Conservation (phyloP, 768 basidiomycete genomes). For the Amanita brunnescens region DNA sequence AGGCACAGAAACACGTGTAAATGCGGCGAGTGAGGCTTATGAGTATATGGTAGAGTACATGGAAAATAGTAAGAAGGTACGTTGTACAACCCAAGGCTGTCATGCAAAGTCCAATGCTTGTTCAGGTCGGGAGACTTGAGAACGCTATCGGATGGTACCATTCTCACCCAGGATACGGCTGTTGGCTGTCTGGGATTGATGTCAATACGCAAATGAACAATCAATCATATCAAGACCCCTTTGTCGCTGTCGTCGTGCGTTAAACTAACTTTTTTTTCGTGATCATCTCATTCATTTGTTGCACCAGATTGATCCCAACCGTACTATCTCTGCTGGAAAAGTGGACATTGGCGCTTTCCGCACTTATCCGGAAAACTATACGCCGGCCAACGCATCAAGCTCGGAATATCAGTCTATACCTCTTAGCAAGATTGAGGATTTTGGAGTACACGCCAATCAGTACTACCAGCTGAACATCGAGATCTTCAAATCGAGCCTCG, state of each 20-base stretch:
- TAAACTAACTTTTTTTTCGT: neutral
- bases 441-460: constrained; percentile 94
- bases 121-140: constrained; percentile 73
- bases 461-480: constrained; percentile 94
- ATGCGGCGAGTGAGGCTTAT: constrained; percentile 90
- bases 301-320: constrained; percentile 88
- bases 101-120: neutral
- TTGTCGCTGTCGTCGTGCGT: constrained; percentile 91
- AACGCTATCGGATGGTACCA: constrained; percentile 97
- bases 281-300: neutral
- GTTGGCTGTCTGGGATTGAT: constrained; percentile 98
- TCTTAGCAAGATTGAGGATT: constrained; percentile 95
- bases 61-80: constrained; percentile 69
- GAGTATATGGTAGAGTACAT: constrained; percentile 98
- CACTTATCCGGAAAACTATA: constrained; percentile 94
- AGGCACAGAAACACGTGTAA: constrained; percentile 97
- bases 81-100: constrained; percentile 9
- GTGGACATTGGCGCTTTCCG: constrained; percentile 99
- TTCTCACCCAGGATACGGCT: constrained; percentile 98
- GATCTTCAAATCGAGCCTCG: constrained; percentile 88
- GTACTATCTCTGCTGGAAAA: constrained; percentile 95
- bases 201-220: constrained; percentile 95
- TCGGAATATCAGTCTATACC: constrained; percentile 97
- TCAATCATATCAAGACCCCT: constrained; percentile 93
- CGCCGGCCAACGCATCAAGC: constrained; percentile 57